phyloP scores from a whole-genome alignment of 208 protist genomes.

The Leishmania gerbilli region DNA sequence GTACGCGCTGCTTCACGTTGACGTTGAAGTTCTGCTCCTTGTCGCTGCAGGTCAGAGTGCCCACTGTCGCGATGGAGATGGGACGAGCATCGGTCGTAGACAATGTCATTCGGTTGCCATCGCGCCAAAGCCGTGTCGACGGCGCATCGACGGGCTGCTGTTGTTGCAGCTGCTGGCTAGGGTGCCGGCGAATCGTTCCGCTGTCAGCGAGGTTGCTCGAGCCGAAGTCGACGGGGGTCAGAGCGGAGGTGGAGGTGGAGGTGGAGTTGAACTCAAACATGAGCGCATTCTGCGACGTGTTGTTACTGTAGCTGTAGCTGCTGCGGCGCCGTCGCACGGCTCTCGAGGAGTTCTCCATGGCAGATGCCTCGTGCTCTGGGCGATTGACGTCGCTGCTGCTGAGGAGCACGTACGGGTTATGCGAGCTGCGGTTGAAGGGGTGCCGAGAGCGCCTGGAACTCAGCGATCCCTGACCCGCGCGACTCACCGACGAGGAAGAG shows the following conservation, averaged over 20 bases:
- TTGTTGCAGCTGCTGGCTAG: slow-evolving; percentile 1
- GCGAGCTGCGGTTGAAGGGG: slow-evolving; percentile 28
- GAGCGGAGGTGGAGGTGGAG: slow-evolving; percentile 11
- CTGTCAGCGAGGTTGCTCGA: neutral
- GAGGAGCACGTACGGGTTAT: slow-evolving; percentile 38
- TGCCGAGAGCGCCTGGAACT: slow-evolving; percentile 20
- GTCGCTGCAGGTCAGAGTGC: slow-evolving; percentile 27
- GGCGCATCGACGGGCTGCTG: neutral
- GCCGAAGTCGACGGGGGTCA: neutral
- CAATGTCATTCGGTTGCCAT: slow-evolving; percentile 30
- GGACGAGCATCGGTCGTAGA: slow-evolving; percentile 26
- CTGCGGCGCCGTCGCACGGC: slow-evolving; percentile 2
- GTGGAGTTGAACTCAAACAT: slow-evolving; percentile 38
- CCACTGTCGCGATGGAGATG: slow-evolving; percentile 21
- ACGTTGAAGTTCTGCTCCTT: slow-evolving; percentile 35
- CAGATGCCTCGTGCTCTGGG: neutral
- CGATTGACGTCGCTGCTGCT: slow-evolving; percentile 24
- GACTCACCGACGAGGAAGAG: neutral
- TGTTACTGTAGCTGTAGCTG: slow-evolving; percentile 41
- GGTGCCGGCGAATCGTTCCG: slow-evolving; percentile 4
- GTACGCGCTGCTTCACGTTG: slow-evolving; percentile 43
- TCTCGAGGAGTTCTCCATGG: neutral
- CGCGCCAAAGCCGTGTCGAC: slow-evolving; percentile 14
- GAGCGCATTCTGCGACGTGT: slow-evolving; percentile 41
- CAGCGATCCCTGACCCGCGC: neutral